Evolutionary conservation across 192 early-diverging fungal species (phyloP), one percentile per base, ranked within the genome.

Genomic region (Backusella macrospora): DNA sequence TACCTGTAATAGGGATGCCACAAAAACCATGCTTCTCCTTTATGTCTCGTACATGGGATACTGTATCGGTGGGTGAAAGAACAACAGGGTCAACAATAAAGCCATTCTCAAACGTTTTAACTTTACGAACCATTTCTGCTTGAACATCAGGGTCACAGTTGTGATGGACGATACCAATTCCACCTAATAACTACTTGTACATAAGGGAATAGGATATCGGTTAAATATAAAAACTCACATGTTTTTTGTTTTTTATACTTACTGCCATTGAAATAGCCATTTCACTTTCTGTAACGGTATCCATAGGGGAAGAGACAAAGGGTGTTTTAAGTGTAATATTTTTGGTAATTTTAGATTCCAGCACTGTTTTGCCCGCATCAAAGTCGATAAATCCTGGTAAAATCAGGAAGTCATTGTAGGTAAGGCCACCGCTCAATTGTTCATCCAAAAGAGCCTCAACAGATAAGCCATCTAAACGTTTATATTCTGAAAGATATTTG

Each of bases 371-470:
- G 76, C 89, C 85, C 16, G 96, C 95, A 52, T 93, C 88, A 80
- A 99, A 99, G 86, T 96, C 87, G 84, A 99, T 96, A 84, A 82
- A 96, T 34, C 98, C 98, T 55, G 98, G 98, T 16, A 99, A 86
- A 78, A 99, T 90, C 85, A 99, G 83, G 73, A 99, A 96, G 85
- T 99, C 98, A 86, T 98, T 99, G 89, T 99, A 99, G 69, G 98
- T 99, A 71, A 99, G 85, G 34, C 97, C 97, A 73, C 95, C 96
- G 45, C 89, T 88, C 29, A 85, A 72, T 71, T 88, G 77, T 70
- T 90, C 87, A 80, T 97, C 92, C 76, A 99, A 90, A 40, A 99
- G 84, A 77, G 96, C 89, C 72, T 85, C 86, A 52, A 88, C 93
- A 15, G 94, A 85, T 66, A 97, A 88, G 18, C 98, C 98, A 85